Conservation (phyloP, 139 green algal genomes). For the Nannochloris sp. region DNA sequence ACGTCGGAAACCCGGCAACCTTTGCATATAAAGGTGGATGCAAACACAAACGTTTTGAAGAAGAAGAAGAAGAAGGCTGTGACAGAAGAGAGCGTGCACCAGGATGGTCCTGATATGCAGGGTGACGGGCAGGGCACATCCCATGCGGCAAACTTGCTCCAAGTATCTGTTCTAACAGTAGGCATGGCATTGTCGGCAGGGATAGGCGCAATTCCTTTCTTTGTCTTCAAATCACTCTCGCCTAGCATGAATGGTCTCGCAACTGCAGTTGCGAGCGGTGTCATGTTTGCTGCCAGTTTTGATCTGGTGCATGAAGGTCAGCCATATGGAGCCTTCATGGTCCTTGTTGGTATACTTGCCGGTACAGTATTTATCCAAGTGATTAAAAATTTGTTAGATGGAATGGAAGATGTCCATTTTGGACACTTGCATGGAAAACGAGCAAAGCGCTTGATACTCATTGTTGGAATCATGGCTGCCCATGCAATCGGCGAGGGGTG, state of each 20-base stretch:
- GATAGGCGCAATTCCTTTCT: slow-evolving; percentile 68
- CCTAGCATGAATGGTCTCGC: slow-evolving; percentile 54
- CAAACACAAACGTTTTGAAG: neutral
- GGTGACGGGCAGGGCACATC: neutral
- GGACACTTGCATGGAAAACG: slow-evolving; percentile 61
- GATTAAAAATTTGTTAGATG: slow-evolving; percentile 45
- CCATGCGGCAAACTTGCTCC: slow-evolving; percentile 4
- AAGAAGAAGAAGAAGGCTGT: neutral
- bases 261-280: slow-evolving; percentile 86
- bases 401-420: slow-evolving; percentile 59
- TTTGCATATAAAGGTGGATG: too few relatives aligned
- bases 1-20: neutral
- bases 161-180: slow-evolving; percentile 32
- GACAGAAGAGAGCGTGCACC: neutral
- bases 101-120: neutral
- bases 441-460: slow-evolving; percentile 72
- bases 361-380: slow-evolving; percentile 68
- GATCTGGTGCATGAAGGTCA: slow-evolving; percentile 86
- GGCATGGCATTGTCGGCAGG: slow-evolving; percentile 50
- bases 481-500: slow-evolving; percentile 92
- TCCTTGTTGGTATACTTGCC: slow-evolving; percentile 60
- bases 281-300: slow-evolving; percentile 95
- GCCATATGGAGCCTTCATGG: slow-evolving; percentile 49
- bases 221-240: slow-evolving; percentile 49
- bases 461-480: slow-evolving; percentile 93